Conservation (phyloP, 805 yeast genomes). For the Metschnikowia peoriensis region DNA sequence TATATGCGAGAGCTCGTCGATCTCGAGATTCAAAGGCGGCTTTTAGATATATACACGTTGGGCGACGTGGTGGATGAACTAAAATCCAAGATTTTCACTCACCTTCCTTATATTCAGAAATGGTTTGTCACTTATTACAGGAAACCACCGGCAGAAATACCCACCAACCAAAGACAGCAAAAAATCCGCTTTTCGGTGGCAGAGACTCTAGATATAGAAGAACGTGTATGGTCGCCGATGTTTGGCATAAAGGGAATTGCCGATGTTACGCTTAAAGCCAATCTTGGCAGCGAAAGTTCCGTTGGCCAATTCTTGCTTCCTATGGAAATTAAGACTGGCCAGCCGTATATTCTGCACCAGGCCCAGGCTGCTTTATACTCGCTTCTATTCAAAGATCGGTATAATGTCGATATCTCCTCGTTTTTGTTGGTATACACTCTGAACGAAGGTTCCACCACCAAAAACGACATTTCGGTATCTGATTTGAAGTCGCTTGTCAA, state of each 20-base stretch:
- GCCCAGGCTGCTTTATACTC: conserved; percentile 88
- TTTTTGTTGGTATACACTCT: conserved; percentile 71
- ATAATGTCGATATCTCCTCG: conserved; percentile 62
- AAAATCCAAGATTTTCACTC: conserved; percentile 40
- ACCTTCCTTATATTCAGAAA: conserved; percentile 50
- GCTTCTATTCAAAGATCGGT: conserved; percentile 73
- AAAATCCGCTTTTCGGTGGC: conserved; percentile 50
- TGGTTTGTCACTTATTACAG: conserved; percentile 52
- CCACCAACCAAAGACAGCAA: conserved; percentile 27
- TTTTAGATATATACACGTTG: conserved; percentile 54
- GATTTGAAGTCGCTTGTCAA: conserved; percentile 70
- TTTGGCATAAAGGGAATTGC: conserved; percentile 87
- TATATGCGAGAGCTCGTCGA: conserved; percentile 42
- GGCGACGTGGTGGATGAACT: conserved; percentile 49
- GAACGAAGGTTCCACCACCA: conserved; percentile 52
- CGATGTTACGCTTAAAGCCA: conserved; percentile 79
- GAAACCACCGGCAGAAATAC: conserved; percentile 21
- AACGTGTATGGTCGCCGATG: conserved; percentile 86
- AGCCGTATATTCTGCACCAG: conserved; percentile 63
- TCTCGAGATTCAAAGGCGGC: conserved; percentile 38
- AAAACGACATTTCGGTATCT: conserved; percentile 48
- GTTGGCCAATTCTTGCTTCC: conserved; percentile 62
- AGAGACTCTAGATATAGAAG: conserved; percentile 80
- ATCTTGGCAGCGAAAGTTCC: conserved; percentile 32
- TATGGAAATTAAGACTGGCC: conserved; percentile 88